These are phyloP conservation scores for Fagopyrum esculentum DNA, from an alignment of 148 eudicot genomes.

Conservation along the genomic window DNA sequence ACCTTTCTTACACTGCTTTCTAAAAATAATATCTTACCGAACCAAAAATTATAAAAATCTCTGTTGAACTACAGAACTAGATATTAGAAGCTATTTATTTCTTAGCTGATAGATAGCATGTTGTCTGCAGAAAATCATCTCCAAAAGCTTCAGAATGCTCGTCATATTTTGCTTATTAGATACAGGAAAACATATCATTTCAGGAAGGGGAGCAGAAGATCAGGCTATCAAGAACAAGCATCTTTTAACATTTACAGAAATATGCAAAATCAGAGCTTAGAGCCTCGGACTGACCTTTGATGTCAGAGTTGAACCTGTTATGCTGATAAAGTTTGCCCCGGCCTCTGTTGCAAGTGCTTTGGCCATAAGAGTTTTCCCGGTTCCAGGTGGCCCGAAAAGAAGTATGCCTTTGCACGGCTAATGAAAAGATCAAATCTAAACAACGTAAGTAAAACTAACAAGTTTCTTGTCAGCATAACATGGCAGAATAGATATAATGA, in stretches of 20 bases:
- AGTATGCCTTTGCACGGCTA: slow-evolving; percentile 99
- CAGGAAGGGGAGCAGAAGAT: background rate
- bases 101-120: background rate
- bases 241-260: background rate
- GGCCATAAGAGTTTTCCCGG: slow-evolving; percentile 96
- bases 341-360: slow-evolving; percentile 99
- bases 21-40: background rate
- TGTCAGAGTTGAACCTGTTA: slow-evolving; percentile 91
- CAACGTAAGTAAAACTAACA: background rate
- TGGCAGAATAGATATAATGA: slow-evolving; percentile 5
- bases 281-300: slow-evolving; percentile 55
- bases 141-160: background rate
- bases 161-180: background rate
- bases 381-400: slow-evolving; percentile 98
- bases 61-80: background rate
- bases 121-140: background rate
- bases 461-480: background rate
- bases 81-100: background rate
- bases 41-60: too few relatives aligned
- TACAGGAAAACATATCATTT: background rate
- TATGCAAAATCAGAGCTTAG: background rate
- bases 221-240: background rate
- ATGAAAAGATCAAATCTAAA: slow-evolving; percentile 21
- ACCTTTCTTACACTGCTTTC: background rate
- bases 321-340: slow-evolving; percentile 90